Conservation (phyloP, 805 yeast species). For the Trichomonascus vanleenenianus region DNA sequence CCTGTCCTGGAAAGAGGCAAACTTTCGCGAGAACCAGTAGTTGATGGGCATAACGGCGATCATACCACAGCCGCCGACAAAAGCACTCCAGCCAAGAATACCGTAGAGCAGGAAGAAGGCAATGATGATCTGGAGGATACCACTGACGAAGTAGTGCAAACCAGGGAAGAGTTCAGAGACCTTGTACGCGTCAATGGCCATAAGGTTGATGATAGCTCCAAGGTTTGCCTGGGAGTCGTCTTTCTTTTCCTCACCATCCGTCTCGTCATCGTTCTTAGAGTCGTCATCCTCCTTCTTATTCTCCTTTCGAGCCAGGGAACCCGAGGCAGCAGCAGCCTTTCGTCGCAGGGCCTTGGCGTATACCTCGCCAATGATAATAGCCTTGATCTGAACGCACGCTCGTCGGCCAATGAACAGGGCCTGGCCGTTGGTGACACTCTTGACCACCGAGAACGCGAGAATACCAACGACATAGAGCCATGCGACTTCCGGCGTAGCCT, state of each 20-base stretch:
- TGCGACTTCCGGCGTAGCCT: constrained; percentile 60
- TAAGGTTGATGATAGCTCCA: constrained; percentile 90
- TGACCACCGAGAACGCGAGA: constrained; percentile 44
- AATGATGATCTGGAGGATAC: constrained; percentile 59
- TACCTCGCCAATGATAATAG: constrained; percentile 83
- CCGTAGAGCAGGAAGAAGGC: constrained; percentile 60
- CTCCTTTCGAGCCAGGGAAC: constrained; percentile 13
- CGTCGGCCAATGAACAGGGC: constrained; percentile 85
- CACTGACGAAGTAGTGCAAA: constrained; percentile 72
- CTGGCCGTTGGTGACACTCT: constrained; percentile 61
- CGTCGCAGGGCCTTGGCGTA: constrained; percentile 90
- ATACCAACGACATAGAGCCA: constrained; percentile 80
- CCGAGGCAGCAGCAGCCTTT: constrained; percentile 38
- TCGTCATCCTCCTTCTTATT: constrained; percentile 15
- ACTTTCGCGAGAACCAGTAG: constrained; percentile 51
- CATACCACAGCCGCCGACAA: constrained; percentile 68
- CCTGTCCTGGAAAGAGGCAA: constrained; percentile 61
- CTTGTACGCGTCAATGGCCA: constrained; percentile 93
- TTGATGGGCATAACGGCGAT: constrained; percentile 63
- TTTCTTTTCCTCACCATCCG: not conserved
- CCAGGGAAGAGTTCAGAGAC: constrained; percentile 92
- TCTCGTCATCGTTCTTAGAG: constrained; percentile 16
- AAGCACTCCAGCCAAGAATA: constrained; percentile 80
- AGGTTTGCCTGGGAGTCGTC: constrained; percentile 39
- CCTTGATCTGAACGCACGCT: constrained; percentile 83